Conservation (phyloP, 176 grass and related monocot species). For the Avena insularis region DNA sequence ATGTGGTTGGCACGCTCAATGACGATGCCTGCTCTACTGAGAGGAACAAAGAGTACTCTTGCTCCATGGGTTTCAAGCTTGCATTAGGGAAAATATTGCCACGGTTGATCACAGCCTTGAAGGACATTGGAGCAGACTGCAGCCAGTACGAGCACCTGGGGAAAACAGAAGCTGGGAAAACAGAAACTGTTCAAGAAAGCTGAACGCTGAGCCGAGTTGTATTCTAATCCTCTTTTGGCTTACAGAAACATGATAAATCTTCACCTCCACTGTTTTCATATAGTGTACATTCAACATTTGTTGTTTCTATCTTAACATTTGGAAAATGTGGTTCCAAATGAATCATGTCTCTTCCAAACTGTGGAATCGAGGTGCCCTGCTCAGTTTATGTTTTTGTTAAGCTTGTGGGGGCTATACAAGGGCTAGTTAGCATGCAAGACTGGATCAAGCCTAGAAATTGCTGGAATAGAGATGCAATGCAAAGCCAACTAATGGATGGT, state of each 20-base stretch:
- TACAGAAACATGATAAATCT: constrained; percentile 50
- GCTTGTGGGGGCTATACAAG: constrained; percentile 36
- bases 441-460: not conserved
- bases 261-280: constrained; percentile 35
- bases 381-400: constrained; percentile 56
- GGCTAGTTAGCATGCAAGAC: not conserved
- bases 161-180: constrained; percentile 62
- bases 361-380: constrained; percentile 41
- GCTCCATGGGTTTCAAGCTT: constrained; percentile 93
- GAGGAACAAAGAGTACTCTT: constrained; percentile 68
- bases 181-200: constrained; percentile 56
- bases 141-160: constrained; percentile 69
- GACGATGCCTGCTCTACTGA: constrained; percentile 68
- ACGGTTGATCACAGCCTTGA: constrained; percentile 65
- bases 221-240: constrained; percentile 30
- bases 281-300: constrained; percentile 58
- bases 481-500: constrained; percentile 18
- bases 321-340: constrained; percentile 59
- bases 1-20: constrained; percentile 74
- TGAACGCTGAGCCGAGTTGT: constrained; percentile 31
- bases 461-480: constrained; percentile 1
- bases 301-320: constrained; percentile 61
- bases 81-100: constrained; percentile 86
- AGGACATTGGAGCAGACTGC: constrained; percentile 66
- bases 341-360: constrained; percentile 35